phyloP scores from a whole-genome alignment of 1,139 yeast species.

The Kodamaea suecica region DNA sequence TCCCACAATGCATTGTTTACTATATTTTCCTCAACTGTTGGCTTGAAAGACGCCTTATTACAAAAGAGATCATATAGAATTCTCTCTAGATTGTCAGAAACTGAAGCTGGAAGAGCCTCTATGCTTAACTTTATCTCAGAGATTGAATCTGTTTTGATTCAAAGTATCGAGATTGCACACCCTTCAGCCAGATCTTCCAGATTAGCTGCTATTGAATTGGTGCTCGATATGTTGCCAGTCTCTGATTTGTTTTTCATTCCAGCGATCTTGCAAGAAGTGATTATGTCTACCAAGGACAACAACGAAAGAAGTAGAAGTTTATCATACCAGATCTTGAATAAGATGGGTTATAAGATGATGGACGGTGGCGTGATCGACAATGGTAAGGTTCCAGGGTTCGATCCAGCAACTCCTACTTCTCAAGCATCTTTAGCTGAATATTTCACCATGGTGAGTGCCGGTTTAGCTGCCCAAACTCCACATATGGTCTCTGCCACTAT shows the following conservation, averaged over 20 bases:
- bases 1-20: conserved; percentile 73
- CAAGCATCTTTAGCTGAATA: conserved; percentile 74
- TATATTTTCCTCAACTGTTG: conserved; percentile 70
- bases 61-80: conserved; percentile 92
- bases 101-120: conserved; percentile 60
- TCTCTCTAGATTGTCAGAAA: conserved; percentile 64
- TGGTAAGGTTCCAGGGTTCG: conserved; percentile 68
- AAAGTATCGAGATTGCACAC: conserved; percentile 58
- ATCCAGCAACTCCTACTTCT: conserved; percentile 54
- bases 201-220: conserved; percentile 59
- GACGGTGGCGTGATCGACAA: conserved; percentile 69
- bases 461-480: conserved; percentile 88
- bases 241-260: conserved; percentile 75
- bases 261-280: conserved; percentile 78
- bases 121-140: conserved; percentile 50
- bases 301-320: conserved; percentile 88
- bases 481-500: conserved; percentile 97
- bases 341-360: conserved; percentile 78
- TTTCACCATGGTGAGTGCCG: conserved; percentile 94
- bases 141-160: conserved; percentile 58
- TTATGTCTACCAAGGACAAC: conserved; percentile 86
- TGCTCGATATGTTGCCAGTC: conserved; percentile 60
- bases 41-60: conserved; percentile 52
- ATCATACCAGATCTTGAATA: conserved; percentile 71
- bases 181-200: conserved; percentile 81